These are phyloP conservation scores for Fraxinus floribunda DNA, from an alignment of 305 asterid genomes.

Conservation along the genomic window DNA sequence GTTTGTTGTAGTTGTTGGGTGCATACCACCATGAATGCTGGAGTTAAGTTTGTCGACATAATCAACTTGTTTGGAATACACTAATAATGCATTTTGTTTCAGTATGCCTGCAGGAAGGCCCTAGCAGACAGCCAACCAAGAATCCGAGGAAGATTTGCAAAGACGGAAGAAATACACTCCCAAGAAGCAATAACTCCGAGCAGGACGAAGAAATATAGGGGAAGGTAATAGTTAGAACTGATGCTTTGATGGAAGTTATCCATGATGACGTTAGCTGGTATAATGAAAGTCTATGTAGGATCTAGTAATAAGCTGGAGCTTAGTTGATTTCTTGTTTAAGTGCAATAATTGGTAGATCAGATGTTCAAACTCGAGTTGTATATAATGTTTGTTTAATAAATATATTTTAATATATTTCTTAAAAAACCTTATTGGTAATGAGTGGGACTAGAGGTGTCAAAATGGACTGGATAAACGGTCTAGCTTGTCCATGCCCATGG, in stretches of 20 bases:
- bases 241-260: constrained; percentile 14
- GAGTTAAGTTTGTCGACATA: not conserved
- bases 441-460: not conserved
- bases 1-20: not conserved
- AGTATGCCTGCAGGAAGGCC: constrained; percentile 99
- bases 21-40: not conserved
- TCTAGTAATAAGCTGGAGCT: constrained; percentile 31
- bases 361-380: constrained; percentile 27
- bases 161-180: constrained; percentile 53
- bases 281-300: constrained; percentile 23
- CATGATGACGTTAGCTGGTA: constrained; percentile 7
- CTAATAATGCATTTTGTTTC: constrained; percentile 25
- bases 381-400: constrained; percentile 25
- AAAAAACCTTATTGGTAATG: not conserved
- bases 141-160: constrained; percentile 89
- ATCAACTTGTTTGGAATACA: not conserved
- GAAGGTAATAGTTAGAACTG: constrained; percentile 17
- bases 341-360: constrained; percentile 27
- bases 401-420: not conserved
- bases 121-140: constrained; percentile 94
- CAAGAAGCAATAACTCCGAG: constrained; percentile 40
- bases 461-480: not conserved
- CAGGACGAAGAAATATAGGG: constrained; percentile 12
- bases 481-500: not conserved
- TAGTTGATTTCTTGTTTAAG: constrained; percentile 25